Evolutionary conservation across 768 basidiomycete species (phyloP).

Genomic region (Tulasnella sp.): DNA sequence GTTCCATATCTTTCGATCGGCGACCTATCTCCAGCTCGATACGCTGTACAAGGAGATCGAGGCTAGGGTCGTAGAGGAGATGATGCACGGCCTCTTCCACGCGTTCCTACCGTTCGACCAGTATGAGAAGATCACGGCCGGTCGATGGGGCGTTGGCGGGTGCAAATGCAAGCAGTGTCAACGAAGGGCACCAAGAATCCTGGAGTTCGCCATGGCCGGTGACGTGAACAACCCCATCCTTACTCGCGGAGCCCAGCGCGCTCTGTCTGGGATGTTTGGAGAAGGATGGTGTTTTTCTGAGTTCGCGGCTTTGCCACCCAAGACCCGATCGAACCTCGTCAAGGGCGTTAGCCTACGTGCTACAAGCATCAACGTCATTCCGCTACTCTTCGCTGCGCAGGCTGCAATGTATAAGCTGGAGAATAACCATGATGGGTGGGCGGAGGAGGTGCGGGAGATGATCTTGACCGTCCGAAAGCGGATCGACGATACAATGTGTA

Average conservation of each 20-base stretch:
- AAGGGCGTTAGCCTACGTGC: constrained; percentile 63
- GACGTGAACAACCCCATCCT: constrained; percentile 70
- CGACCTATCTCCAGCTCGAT: constrained; percentile 66
- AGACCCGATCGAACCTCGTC: constrained; percentile 56
- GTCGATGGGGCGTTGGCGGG: constrained; percentile 74
- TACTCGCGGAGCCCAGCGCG: constrained; percentile 59
- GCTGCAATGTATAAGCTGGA: constrained; percentile 55
- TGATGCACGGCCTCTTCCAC: constrained; percentile 83
- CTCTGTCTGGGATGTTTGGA: constrained; percentile 74
- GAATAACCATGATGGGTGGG: constrained; percentile 41
- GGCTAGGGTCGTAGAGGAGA: constrained; percentile 73
- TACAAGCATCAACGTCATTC: constrained; percentile 54
- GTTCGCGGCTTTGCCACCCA: constrained; percentile 58
- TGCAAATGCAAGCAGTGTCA: constrained; percentile 80
- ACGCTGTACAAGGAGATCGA: constrained; percentile 71
- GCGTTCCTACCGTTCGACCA: constrained; percentile 70
- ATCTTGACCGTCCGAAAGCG: constrained; percentile 48
- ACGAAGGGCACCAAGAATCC: constrained; percentile 65
- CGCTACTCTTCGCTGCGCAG: constrained; percentile 57
- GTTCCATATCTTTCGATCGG: constrained; percentile 77
- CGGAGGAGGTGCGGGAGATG: constrained; percentile 56
- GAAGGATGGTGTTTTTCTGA: constrained; percentile 82
- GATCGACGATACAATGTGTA: constrained; percentile 52
- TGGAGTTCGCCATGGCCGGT: constrained; percentile 65
- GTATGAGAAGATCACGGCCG: constrained; percentile 61